phyloP scores from a whole-genome alignment of 306 rosid genomes.

The Begonia peltatifolia region DNA sequence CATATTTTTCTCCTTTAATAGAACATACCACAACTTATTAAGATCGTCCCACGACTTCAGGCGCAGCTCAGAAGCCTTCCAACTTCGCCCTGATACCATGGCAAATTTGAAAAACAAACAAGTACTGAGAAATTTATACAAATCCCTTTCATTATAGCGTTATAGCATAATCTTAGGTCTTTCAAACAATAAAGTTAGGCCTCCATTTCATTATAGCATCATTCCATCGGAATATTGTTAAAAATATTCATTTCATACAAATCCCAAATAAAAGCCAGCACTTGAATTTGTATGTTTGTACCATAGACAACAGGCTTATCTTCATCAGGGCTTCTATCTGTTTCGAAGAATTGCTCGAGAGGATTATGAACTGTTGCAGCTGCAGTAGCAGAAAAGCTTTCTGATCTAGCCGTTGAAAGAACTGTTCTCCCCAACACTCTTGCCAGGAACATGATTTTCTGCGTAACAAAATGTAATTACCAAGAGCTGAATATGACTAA shows the following conservation, averaged over 20 bases:
- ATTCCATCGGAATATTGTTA: no score
- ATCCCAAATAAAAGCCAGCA: neutral
- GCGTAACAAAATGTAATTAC: no score
- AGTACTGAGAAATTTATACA: neutral
- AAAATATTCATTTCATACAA: neutral
- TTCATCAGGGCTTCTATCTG: constrained; percentile 42
- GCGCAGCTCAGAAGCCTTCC: constrained; percentile 88
- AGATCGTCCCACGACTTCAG: constrained; percentile 97
- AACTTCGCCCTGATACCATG: constrained; percentile 55
- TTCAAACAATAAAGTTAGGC: no score
- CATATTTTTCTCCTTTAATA: constrained; percentile 93
- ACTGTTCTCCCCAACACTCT: constrained; percentile 51
- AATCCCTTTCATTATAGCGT: no score
- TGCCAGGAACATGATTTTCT: constrained; percentile 30
- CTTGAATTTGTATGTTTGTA: constrained; percentile 11
- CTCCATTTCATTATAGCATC: no score
- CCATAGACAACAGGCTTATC: constrained; percentile 78
- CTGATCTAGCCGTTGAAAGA: constrained; percentile 51
- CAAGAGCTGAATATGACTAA: no score
- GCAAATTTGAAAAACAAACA: neutral
- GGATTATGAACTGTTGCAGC: constrained; percentile 35
- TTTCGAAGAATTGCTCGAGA: constrained; percentile 72
- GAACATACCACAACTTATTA: constrained; percentile 76
- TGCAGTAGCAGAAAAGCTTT: constrained; percentile 28
- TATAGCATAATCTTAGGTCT: no score